Evolutionary conservation across 139 green algal species (phyloP).

Genomic region (Chloropicon primus): DNA sequence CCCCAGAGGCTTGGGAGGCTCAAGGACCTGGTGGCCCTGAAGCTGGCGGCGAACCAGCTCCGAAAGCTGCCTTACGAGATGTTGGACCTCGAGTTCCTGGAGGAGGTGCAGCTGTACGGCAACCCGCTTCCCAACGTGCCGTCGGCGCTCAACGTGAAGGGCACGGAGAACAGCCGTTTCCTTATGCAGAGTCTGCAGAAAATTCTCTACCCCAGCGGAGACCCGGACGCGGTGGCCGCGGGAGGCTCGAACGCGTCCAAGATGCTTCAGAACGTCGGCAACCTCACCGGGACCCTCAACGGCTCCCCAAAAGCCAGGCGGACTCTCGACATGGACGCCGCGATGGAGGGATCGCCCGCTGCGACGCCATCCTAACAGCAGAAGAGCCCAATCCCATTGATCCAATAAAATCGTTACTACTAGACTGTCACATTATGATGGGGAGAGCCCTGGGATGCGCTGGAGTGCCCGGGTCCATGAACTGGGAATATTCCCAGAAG

Average conservation of each 20-base stretch:
- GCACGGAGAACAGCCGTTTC: not conserved
- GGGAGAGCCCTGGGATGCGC: not conserved
- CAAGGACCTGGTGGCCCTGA: constrained; percentile 1
- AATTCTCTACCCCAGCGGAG: not conserved
- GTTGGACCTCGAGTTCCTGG: not conserved
- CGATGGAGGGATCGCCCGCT: not conserved
- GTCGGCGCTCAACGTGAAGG: constrained; percentile 4
- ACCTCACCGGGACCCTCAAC: not conserved
- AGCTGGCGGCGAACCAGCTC: not conserved
- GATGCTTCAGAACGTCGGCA: not conserved
- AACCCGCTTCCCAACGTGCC: constrained; percentile 10
- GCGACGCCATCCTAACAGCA: too few species aligned
- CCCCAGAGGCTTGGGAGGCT: not conserved
- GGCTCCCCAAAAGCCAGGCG: not conserved
- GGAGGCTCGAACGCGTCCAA: not conserved
- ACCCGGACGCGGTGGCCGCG: not conserved
- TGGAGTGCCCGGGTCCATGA: too few species aligned
- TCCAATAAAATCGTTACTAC: not conserved
- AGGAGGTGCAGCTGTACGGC: constrained; percentile 13
- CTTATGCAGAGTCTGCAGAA: not conserved
- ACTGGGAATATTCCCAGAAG: too few species aligned
- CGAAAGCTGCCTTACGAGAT: not conserved
- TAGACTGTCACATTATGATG: too few species aligned
- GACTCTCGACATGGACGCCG: not conserved
- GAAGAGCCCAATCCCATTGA: not conserved